Conservation (phyloP, 768 basidiomycete genomes). For the Tricholoma saponaceum region DNA sequence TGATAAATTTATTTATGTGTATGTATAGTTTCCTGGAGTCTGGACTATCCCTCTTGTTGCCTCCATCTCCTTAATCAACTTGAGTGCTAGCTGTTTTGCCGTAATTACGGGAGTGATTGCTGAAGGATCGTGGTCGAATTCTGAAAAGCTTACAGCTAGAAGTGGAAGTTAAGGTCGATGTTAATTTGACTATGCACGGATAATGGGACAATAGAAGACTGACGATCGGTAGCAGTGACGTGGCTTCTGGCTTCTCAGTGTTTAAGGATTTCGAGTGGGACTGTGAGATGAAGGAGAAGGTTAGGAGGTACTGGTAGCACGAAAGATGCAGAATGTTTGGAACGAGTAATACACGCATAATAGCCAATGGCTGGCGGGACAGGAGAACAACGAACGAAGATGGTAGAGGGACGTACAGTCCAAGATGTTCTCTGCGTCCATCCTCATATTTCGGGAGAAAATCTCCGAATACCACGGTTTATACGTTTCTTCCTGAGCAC, state of each 20-base stretch:
- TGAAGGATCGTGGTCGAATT: conserved; percentile 66
- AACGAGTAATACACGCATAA: too few species aligned
- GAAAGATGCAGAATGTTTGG: too few species aligned
- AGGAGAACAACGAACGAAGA: not conserved
- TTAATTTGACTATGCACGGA: too few species aligned
- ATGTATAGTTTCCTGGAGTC: too few species aligned
- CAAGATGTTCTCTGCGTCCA: conserved; percentile 42
- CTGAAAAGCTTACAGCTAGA: conserved; percentile 75
- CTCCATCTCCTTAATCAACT: too few species aligned
- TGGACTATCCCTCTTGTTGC: too few species aligned
- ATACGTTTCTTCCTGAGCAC: conserved; percentile 16
- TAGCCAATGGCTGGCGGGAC: too few species aligned
- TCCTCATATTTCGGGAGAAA: conserved; percentile 79
- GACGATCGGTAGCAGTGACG: conserved; percentile 58
- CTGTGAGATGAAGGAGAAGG: conserved; percentile 25
- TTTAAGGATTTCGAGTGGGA: conserved; percentile 61
- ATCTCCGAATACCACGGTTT: conserved; percentile 79
- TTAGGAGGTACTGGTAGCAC: not conserved
- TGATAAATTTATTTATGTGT: too few species aligned
- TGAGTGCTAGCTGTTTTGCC: too few species aligned
- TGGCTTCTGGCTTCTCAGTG: conserved; percentile 56
- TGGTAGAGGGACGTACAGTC: conserved; percentile 22
- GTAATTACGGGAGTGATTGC: too few species aligned
- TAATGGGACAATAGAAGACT: conserved; percentile 18
- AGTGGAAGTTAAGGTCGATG: not conserved